Evolutionary conservation across 129 eudicot genomes (phyloP).

Genomic region (Flaveria brownii): DNA sequence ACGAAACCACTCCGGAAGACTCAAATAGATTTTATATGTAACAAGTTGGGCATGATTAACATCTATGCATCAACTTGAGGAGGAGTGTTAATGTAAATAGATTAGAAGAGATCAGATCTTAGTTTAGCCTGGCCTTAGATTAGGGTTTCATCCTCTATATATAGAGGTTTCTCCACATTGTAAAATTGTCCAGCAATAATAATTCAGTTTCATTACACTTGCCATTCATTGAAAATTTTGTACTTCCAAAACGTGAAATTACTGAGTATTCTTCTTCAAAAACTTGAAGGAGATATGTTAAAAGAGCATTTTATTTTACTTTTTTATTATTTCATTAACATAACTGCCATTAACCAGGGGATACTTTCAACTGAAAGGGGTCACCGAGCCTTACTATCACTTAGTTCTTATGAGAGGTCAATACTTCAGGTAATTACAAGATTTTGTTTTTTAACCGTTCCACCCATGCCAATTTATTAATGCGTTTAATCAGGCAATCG

Average conservation of each 20-base stretch:
- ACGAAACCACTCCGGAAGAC: no score
- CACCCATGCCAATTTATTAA: conserved; percentile 10
- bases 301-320: conserved; percentile 1
- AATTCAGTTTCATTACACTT: no score
- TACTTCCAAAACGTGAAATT: conserved; percentile 5
- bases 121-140: no score
- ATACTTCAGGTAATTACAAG: conserved; percentile 67
- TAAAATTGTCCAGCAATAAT: no score
- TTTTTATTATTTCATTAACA: conserved; percentile 24
- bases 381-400: conserved; percentile 61
- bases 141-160: no score
- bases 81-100: no score
- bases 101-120: no score
- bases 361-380: conserved; percentile 98
- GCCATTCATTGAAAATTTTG: not conserved
- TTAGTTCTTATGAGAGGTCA: conserved; percentile 80
- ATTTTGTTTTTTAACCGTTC: not conserved
- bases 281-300: not conserved
- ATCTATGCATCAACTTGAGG: no score
- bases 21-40: no score
- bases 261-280: conserved; percentile 1
- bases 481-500: not conserved
- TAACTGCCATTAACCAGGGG: conserved; percentile 50
- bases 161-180: no score
- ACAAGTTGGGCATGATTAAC: no score